A percentile compares a stretch with the other conserved stretches of the same genome.
Evolutionary conservation across 169 alveolate genomes (phyloP).

Genomic region (Plasmodium chabaudi): DNA sequence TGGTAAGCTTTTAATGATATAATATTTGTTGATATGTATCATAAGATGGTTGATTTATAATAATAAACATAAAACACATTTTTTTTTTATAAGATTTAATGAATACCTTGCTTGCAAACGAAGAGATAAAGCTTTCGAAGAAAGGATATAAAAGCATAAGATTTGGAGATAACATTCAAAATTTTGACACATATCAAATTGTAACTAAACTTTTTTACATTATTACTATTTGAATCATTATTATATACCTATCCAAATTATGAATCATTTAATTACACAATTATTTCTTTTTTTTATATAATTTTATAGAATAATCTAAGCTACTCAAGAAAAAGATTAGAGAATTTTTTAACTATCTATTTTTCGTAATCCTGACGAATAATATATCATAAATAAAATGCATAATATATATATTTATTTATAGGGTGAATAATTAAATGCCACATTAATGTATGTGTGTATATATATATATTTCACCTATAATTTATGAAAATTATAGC

Average conservation of each 20-base stretch:
- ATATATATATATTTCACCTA: too few relatives aligned
- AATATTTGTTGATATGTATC: not conserved
- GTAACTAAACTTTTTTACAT: constrained; percentile 20
- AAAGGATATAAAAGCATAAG: constrained; percentile 36
- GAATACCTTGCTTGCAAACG: constrained; percentile 34
- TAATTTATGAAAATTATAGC: too few relatives aligned
- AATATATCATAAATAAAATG: not conserved
- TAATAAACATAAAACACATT: not conserved
- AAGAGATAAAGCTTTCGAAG: constrained; percentile 55
- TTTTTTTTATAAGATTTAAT: constrained; percentile 52
- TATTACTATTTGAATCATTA: not conserved
- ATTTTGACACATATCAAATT: constrained; percentile 35
- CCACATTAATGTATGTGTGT: too few relatives aligned
- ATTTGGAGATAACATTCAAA: constrained; percentile 12
- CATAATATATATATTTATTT: not conserved
- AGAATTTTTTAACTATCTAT: constrained; percentile 47
- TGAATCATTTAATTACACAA: not conserved
- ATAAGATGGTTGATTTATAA: constrained; percentile 2
- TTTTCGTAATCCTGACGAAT: constrained; percentile 10
- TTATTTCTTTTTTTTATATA: constrained; percentile 7
- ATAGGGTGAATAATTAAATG: too few relatives aligned
- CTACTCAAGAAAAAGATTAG: constrained; percentile 69
- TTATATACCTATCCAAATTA: not conserved
- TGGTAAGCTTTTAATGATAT: constrained; percentile 21
- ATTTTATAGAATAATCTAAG: constrained; percentile 61